phyloP scores from a whole-genome alignment of 148 eudicot species.

The Fagopyrum esculentum region DNA sequence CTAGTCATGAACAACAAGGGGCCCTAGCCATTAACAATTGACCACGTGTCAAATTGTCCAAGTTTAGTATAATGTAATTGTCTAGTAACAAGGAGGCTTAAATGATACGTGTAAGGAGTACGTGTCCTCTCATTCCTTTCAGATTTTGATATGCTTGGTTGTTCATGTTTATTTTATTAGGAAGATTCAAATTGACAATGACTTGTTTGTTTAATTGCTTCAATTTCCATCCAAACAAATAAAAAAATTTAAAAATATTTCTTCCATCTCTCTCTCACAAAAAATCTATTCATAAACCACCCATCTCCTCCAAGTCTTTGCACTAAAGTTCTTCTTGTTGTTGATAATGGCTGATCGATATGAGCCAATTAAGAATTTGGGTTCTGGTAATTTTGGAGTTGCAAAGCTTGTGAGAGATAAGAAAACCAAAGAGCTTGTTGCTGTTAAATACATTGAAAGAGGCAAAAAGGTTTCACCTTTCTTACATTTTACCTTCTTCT shows the following conservation, averaged over 20 bases:
- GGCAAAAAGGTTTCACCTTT: constrained; percentile 34
- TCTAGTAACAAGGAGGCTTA: not conserved
- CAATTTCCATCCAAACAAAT: not conserved
- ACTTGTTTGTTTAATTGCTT: not conserved
- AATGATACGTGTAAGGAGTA: not conserved
- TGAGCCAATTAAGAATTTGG: constrained; percentile 38
- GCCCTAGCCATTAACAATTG: not conserved
- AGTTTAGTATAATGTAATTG: not conserved
- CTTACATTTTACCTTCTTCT: too few relatives aligned
- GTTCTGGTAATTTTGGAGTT: constrained; percentile 53
- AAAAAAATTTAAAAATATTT: not conserved
- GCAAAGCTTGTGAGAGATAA: constrained; percentile 59
- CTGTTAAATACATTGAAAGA: constrained; percentile 53
- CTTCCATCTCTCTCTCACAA: not conserved
- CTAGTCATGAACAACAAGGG: not conserved
- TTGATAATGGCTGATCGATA: constrained; percentile 35
- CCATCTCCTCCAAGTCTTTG: not conserved
- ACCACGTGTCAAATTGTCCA: not conserved
- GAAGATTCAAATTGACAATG: not conserved
- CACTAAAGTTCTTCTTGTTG: not conserved
- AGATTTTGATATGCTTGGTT: not conserved
- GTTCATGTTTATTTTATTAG: not conserved
- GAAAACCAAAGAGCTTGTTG: constrained; percentile 36
- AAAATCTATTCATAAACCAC: not conserved
- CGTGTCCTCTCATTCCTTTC: not conserved